phyloP scores from a whole-genome alignment of 1,284 basidiomycete species.

The Inonotus obliquus region DNA sequence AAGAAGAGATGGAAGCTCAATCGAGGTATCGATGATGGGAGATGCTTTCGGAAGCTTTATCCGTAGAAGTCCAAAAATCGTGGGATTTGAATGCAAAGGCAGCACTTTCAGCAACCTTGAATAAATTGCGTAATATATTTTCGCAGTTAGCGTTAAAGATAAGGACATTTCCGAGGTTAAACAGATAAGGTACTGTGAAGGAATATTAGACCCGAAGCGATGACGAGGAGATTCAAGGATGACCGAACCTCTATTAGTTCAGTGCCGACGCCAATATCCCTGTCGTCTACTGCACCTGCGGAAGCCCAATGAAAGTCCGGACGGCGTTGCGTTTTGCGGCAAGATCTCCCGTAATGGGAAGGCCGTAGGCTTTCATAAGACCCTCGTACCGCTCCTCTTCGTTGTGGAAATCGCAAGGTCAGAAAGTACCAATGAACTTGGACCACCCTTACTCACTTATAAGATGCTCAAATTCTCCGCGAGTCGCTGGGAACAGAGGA shows the following conservation, averaged over 20 bases:
- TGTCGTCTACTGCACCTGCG: slow-evolving; percentile 16
- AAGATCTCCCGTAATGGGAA: slow-evolving; percentile 33
- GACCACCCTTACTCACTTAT: slow-evolving; percentile 29
- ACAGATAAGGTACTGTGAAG: neutral
- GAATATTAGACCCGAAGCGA: neutral
- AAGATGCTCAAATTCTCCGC: slow-evolving; percentile 38
- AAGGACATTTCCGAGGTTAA: neutral
- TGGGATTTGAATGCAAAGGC: too few species aligned
- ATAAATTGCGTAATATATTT: neutral
- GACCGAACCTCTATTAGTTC: neutral
- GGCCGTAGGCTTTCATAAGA: slow-evolving; percentile 32
- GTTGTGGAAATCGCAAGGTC: neutral
- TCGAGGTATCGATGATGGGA: too few species aligned
- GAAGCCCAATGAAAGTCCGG: slow-evolving; percentile 34
- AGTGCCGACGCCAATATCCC: neutral
- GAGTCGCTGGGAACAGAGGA: slow-evolving; percentile 34
- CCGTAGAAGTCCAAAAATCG: too few species aligned
- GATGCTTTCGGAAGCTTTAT: too few species aligned
- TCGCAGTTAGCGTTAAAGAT: neutral
- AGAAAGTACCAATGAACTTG: neutral
- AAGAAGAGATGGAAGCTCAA: too few species aligned
- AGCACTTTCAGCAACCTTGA: too few species aligned
- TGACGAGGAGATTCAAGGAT: neutral
- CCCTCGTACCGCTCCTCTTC: slow-evolving; percentile 38
- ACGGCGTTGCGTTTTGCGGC: slow-evolving; percentile 34